These are phyloP conservation scores for Adansonia digitata DNA, from an alignment of 345 rosid genomes.

Conservation along the genomic window DNA sequence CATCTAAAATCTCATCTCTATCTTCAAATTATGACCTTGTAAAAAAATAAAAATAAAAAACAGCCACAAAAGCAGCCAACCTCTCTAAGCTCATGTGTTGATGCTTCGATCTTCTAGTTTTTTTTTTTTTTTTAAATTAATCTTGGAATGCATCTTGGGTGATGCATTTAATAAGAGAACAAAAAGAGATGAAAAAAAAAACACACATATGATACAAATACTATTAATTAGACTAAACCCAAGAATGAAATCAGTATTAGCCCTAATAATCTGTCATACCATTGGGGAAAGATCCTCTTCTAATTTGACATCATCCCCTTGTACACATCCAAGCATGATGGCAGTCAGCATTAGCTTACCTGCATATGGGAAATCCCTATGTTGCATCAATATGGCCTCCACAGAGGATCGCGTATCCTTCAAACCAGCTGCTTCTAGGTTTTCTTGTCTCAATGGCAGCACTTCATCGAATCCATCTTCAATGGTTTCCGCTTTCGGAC, in stretches of 20 bases:
- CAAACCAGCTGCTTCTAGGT: constrained; percentile 17
- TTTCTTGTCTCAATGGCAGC: constrained; percentile 62
- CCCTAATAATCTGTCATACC: constrained; percentile 16
- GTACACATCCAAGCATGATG: constrained; percentile 52
- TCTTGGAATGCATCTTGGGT: background rate
- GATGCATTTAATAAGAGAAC: background rate
- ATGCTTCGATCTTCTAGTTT: too few species aligned
- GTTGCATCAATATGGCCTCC: constrained; percentile 80
- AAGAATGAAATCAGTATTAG: background rate
- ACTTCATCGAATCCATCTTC: constrained; percentile 66
- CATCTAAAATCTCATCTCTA: too few species aligned
- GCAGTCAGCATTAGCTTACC: constrained; percentile 88
- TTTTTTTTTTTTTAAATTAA: too few species aligned
- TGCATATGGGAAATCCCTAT: constrained; percentile 71
- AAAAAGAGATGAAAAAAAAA: background rate
- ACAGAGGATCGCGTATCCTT: constrained; percentile 45
- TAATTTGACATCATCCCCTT: constrained; percentile 29
- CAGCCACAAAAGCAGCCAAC: too few species aligned
- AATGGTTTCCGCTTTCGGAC: constrained; percentile 50
- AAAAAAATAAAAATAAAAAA: too few species aligned
- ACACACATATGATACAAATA: background rate
- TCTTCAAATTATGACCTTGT: too few species aligned
- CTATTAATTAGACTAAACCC: background rate
- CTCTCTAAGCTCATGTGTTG: too few species aligned
- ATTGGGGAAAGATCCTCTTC: constrained; percentile 26